A percentile compares a stretch with the other conserved stretches of the same genome.
Evolutionary conservation across 805 yeast genomes (phyloP).

Genomic region (Soucietia sequanensis): DNA sequence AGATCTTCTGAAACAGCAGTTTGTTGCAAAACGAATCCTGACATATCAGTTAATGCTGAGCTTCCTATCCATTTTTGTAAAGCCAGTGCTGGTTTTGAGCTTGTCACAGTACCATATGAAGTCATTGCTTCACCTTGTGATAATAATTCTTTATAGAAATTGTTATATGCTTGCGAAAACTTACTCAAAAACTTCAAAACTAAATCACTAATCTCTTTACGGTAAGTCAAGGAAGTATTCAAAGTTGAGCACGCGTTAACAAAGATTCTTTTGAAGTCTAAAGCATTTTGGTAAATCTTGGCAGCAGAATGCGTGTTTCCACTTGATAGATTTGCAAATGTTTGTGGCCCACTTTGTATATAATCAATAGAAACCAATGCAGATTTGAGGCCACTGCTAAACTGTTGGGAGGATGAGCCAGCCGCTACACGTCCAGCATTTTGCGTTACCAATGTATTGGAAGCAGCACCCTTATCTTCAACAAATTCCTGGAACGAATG

Average conservation of each 20-base stretch:
- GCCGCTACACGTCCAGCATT: constrained; percentile 1
- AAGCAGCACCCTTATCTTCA: constrained; percentile 13
- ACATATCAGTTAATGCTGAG: constrained; percentile 27
- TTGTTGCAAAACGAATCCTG: constrained; percentile 12
- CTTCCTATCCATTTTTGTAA: constrained; percentile 32
- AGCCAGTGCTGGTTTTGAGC: constrained; percentile 23
- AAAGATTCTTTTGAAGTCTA: constrained; percentile 47
- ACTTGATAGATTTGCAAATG: constrained; percentile 4
- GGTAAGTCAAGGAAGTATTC: constrained; percentile 59
- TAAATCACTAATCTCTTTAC: constrained; percentile 39
- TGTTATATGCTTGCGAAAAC: constrained; percentile 31
- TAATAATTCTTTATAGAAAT: constrained; percentile 37
- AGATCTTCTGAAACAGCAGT: constrained; percentile 10
- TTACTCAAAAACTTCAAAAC: constrained; percentile 38
- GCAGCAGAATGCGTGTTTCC: constrained; percentile 3
- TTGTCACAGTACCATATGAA: constrained; percentile 1
- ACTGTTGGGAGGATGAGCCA: constrained; percentile 3
- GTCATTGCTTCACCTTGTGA: constrained; percentile 20
- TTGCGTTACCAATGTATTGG: constrained; percentile 12
- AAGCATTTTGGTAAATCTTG: constrained; percentile 40
- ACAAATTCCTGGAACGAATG: constrained; percentile 47
- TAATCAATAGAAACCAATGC: constrained; percentile 38
- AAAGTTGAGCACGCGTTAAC: constrained; percentile 49
- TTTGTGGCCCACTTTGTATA: constrained; percentile 16
- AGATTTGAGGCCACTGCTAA: constrained; percentile 13